A percentile compares a stretch with the other conserved stretches of the same genome.
Conservation (phyloP, 768 basidiomycete genomes). For the Cyclocybe aegerita region DNA sequence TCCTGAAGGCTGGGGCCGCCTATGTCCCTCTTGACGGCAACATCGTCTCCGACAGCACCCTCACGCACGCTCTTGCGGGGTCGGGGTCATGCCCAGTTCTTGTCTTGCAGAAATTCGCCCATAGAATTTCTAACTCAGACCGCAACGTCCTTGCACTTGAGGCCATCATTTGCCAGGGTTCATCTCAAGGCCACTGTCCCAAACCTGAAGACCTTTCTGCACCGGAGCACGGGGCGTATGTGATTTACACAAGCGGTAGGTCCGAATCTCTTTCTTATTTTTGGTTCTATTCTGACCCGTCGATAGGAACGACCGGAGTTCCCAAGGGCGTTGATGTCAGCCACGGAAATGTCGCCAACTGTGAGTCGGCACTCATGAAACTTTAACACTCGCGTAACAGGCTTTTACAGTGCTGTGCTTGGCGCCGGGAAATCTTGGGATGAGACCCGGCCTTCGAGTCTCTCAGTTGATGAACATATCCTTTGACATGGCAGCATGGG, state of each 20-base stretch:
- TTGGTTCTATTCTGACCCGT: not conserved
- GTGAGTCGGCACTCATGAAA: slow-evolving; percentile 29
- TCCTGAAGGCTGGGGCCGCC: slow-evolving; percentile 57
- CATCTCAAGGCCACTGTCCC: slow-evolving; percentile 24
- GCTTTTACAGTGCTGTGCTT: slow-evolving; percentile 31
- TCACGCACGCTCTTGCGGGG: slow-evolving; percentile 50
- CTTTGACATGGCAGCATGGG: slow-evolving; percentile 71
- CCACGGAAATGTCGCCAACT: slow-evolving; percentile 58
- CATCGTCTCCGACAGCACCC: slow-evolving; percentile 53
- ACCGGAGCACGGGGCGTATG: slow-evolving; percentile 47
- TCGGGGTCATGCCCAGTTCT: slow-evolving; percentile 43
- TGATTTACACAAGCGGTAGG: slow-evolving; percentile 63
- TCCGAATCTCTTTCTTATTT: slow-evolving; percentile 7
- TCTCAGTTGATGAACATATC: slow-evolving; percentile 63
- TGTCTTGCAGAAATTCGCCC: slow-evolving; percentile 38
- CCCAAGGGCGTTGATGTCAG: slow-evolving; percentile 64
- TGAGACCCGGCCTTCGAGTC: slow-evolving; percentile 55
- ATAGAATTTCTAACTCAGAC: slow-evolving; percentile 28
- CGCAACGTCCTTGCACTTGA: slow-evolving; percentile 27
- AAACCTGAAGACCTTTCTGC: slow-evolving; percentile 38
- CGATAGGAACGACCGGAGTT: slow-evolving; percentile 50
- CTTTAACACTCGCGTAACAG: slow-evolving; percentile 27
- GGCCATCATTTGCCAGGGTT: slow-evolving; percentile 18
- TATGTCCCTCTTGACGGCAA: slow-evolving; percentile 62
- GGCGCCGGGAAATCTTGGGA: slow-evolving; percentile 55